Percentiles rank a stretch among this genome's conserved stretches.
Evolutionary conservation across 495 filamentous ascomycete species (phyloP).

Genomic region (Neurospora sp.): DNA sequence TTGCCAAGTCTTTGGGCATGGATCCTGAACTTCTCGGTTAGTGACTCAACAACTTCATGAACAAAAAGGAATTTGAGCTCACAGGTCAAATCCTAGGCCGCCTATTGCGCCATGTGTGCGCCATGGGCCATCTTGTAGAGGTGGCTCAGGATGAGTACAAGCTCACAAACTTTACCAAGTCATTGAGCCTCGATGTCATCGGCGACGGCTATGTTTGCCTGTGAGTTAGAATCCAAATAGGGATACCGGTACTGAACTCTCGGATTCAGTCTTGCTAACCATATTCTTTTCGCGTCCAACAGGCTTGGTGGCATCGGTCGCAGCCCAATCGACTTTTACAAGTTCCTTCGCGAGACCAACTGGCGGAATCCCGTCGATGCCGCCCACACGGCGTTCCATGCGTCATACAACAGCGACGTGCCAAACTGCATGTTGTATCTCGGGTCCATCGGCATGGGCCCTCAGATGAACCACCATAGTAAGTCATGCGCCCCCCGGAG

Average conservation of each 20-base stretch:
- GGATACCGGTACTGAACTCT: too few species aligned
- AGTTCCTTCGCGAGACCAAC: slow-evolving; percentile 28
- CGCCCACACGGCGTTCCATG: slow-evolving; percentile 29
- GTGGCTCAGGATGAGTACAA: slow-evolving; percentile 34
- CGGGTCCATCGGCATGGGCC: not conserved
- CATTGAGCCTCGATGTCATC: slow-evolving; percentile 25
- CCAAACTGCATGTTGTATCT: not conserved
- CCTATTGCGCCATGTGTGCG: slow-evolving; percentile 38
- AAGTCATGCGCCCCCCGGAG: too few species aligned
- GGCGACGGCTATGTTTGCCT: slow-evolving; percentile 18
- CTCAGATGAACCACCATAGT: not conserved
- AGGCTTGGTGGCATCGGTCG: not conserved
- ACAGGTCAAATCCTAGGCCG: slow-evolving; percentile 4
- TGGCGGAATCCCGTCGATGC: slow-evolving; percentile 31
- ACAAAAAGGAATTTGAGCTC: not conserved
- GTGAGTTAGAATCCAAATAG: not conserved
- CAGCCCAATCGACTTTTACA: not conserved
- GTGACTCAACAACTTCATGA: not conserved
- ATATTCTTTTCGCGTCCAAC: not conserved
- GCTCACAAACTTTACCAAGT: slow-evolving; percentile 32
- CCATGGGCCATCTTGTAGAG: slow-evolving; percentile 40
- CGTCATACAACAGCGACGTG: slow-evolving; percentile 31
- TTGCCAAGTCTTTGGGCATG: slow-evolving; percentile 7
- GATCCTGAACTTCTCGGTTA: slow-evolving; percentile 6
- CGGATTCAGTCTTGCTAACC: not conserved